Evolutionary conservation across 2,329 filamentous ascomycete species (phyloP).

Genomic region (Parasarocladium wereldwijsianum): DNA sequence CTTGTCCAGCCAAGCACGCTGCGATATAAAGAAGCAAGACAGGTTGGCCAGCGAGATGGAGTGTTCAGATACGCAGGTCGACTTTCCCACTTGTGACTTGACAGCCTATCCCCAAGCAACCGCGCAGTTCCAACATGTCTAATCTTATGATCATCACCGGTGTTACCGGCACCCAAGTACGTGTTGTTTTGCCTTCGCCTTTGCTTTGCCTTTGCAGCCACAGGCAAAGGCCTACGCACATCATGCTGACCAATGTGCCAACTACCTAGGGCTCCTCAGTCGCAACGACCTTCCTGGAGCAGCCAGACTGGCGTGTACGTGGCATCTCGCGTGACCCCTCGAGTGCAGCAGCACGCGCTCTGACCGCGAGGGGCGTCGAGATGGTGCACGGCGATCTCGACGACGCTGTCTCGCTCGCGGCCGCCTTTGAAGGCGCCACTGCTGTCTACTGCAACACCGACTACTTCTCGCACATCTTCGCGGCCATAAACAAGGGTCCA

Average conservation of each 20-base stretch:
- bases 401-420: constrained; percentile 14
- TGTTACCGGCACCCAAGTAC: constrained; percentile 5
- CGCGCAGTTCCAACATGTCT: too few relatives aligned
- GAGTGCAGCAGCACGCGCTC: constrained; percentile 16
- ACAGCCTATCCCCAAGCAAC: too few relatives aligned
- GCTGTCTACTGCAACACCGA: constrained; percentile 23
- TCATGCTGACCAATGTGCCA: not conserved
- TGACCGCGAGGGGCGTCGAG: constrained; percentile 18
- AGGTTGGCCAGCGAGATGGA: too few relatives aligned
- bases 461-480: constrained; percentile 7
- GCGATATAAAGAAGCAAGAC: too few relatives aligned
- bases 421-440: constrained; percentile 20
- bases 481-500: constrained; percentile 3
- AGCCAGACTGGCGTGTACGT: constrained; percentile 8
- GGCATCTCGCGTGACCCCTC: constrained; percentile 26
- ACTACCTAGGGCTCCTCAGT: constrained; percentile 8
- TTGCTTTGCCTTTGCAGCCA: not conserved
- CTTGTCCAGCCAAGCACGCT: too few relatives aligned
- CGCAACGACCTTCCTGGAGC: constrained; percentile 6
- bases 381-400: constrained; percentile 19
- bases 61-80: too few relatives aligned
- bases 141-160: constrained; percentile 5
- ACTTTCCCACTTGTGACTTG: too few relatives aligned
- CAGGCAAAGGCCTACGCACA: not conserved
- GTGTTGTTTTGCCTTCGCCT: not conserved